Percentiles rank a stretch among this genome's conserved stretches.
Evolutionary conservation across 2,329 filamentous ascomycete genomes (phyloP).

Genomic region (Incumbomyces lentus): DNA sequence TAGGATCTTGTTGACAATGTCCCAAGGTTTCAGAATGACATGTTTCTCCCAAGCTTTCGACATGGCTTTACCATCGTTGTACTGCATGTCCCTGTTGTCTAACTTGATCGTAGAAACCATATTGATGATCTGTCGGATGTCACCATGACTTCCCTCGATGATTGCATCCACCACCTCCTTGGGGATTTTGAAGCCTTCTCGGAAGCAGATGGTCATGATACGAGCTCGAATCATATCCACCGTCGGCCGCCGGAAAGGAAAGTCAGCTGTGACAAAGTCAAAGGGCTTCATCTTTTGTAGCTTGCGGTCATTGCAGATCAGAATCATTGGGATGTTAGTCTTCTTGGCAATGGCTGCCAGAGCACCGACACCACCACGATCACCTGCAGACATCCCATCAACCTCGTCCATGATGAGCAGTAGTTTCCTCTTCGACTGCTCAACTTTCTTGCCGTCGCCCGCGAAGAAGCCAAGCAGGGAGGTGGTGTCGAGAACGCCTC

Average conservation of each 20-base stretch:
- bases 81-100: constrained; percentile 64
- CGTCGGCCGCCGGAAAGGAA: constrained; percentile 81
- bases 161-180: constrained; percentile 77
- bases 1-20: constrained; percentile 89
- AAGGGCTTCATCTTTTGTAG: constrained; percentile 98
- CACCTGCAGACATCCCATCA: constrained; percentile 95
- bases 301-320: constrained; percentile 93
- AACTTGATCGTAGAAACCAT: constrained; percentile 94
- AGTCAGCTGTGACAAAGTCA: constrained; percentile 70
- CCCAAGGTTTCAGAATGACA: constrained; percentile 92
- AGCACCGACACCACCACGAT: constrained; percentile 88
- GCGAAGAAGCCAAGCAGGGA: constrained; percentile 88
- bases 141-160: constrained; percentile 89
- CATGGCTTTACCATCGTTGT: constrained; percentile 82
- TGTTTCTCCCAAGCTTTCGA: constrained; percentile 98
- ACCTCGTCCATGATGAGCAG: constrained; percentile 98
- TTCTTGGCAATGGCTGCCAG: constrained; percentile 92
- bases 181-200: constrained; percentile 80
- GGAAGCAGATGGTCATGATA: constrained; percentile 88
- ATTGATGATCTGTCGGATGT: constrained; percentile 96
- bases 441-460: constrained; percentile 68
- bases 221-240: constrained; percentile 83
- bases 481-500: constrained; percentile 84
- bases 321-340: constrained; percentile 84
- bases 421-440: constrained; percentile 77